Percentiles rank a stretch among this genome's conserved stretches.
phyloP scores from a whole-genome alignment of 345 rosid genomes.

The Salix caprea region DNA sequence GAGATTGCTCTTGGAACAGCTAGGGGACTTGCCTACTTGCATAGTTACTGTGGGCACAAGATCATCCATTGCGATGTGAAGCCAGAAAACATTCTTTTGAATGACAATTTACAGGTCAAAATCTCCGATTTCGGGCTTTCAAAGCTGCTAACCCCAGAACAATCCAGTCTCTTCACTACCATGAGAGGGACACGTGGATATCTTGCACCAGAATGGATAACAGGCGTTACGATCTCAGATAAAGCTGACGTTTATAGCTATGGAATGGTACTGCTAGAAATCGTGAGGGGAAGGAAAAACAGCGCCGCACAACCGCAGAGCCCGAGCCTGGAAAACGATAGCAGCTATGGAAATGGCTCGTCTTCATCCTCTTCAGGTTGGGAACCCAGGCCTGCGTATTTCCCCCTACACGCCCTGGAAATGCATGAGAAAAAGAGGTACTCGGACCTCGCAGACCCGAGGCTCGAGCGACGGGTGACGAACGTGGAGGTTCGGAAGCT shows the following conservation, averaged over 20 bases:
- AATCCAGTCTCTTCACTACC: slow-evolving; percentile 24
- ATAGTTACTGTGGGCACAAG: slow-evolving; percentile 11
- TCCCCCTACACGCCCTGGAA: slow-evolving; percentile 43
- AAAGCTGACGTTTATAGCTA: slow-evolving; percentile 14
- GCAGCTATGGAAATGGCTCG: slow-evolving; percentile 9
- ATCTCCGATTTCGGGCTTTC: slow-evolving; percentile 32
- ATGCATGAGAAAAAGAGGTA: slow-evolving; percentile 46
- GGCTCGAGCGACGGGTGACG: slow-evolving; percentile 65
- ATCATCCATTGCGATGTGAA: slow-evolving; percentile 29
- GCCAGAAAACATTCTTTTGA: slow-evolving; percentile 27
- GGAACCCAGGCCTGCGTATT: slow-evolving; percentile 36
- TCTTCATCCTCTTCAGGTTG: slow-evolving; percentile 10
- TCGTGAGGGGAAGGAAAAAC: neutral
- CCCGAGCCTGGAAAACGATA: slow-evolving; percentile 10
- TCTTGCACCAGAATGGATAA: slow-evolving; percentile 30
- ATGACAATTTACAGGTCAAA: slow-evolving; percentile 19
- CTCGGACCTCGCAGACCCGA: slow-evolving; percentile 68
- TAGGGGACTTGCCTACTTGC: slow-evolving; percentile 23
- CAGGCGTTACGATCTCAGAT: slow-evolving; percentile 16
- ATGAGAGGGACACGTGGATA: slow-evolving; percentile 29
- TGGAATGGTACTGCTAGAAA: no score
- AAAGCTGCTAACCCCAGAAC: slow-evolving; percentile 22
- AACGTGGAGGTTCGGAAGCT: slow-evolving; percentile 31
- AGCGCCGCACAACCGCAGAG: slow-evolving; percentile 9
- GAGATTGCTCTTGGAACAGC: slow-evolving; percentile 28